Base-by-base conservation (phyloP, 2,329 filamentous ascomycete genomes). In the Metarhizium anisopliae region DNA sequence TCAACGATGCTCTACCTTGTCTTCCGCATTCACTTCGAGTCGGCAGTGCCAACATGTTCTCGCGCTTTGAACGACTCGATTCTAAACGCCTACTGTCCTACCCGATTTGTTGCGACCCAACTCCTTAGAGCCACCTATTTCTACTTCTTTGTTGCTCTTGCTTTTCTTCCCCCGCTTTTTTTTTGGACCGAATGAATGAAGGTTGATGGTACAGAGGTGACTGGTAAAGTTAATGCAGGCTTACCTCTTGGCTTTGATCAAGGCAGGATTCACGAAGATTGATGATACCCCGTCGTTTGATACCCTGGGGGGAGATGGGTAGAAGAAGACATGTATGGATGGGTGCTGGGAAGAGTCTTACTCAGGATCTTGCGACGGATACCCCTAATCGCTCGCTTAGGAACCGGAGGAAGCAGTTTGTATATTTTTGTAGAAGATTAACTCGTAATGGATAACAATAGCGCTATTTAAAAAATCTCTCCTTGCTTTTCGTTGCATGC, bases 381-480 rank as follows among this genome's bases (percentile, higher is more conserved):
- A 63, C 60, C 61, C 61, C 55, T 43, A 55, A 51, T 60, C 60
- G 59, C 57, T 63, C 56, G 51, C 58, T 62, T 53, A 43, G 52
- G 16, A 49, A 32, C 18, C 8, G 47, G 51, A 20, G 29, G 51
- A 53, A 35, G 50, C 50, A 53, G 14, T 45, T 18, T 54, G 55
- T 36, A 51, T 18, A 25, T 32, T 42, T 45, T 38, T 43, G 14
- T 55, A 51, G 36, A 55, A 45, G 6, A 11, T 45, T 6, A 20
- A 6, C 25, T 16, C 18, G 16, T 40, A 16, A 40, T 40, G 42
- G 6, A 45, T 20, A 13, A 18, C n/a, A 14, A 20, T 16, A 45
- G 42, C 42, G 42, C n/a, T 8, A 25, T 11, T 45, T 18, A 3
- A 20, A 45, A 7, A 40, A 4, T 25, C 25, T 16, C 11, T 40